phyloP scores from a whole-genome alignment of 1,139 yeast genomes.

The Pichia sp. region DNA sequence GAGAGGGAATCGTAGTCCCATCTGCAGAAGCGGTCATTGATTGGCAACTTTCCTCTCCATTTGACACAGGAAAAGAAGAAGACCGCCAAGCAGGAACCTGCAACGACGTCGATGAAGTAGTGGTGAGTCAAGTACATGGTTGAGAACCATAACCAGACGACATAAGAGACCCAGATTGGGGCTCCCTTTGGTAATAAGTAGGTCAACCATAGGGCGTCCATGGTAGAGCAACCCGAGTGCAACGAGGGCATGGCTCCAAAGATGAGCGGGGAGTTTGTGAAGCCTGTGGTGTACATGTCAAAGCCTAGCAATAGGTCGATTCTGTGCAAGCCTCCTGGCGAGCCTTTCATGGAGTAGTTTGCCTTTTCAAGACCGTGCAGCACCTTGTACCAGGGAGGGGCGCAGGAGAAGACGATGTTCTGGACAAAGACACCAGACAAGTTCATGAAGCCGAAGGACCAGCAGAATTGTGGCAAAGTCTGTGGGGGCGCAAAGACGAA shows the following conservation, averaged over 20 bases:
- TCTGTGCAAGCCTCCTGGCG: slow-evolving; percentile 94
- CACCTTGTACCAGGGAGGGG: slow-evolving; percentile 97
- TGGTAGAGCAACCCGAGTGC: slow-evolving; percentile 91
- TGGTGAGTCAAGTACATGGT: slow-evolving; percentile 97
- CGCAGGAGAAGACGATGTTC: slow-evolving; percentile 75
- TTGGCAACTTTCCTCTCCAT: slow-evolving; percentile 26
- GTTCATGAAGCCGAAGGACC: slow-evolving; percentile 98
- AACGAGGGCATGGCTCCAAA: slow-evolving; percentile 96
- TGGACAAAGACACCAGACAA: slow-evolving; percentile 79
- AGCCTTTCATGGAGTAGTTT: slow-evolving; percentile 84
- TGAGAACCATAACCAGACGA: slow-evolving; percentile 95
- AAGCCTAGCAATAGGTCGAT: slow-evolving; percentile 78
- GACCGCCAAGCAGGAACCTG: slow-evolving; percentile 46
- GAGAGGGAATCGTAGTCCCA: slow-evolving; percentile 61
- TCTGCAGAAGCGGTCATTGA: slow-evolving; percentile 58
- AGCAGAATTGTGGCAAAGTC: slow-evolving; percentile 77
- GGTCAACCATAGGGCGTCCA: slow-evolving; percentile 83
- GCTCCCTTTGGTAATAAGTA: slow-evolving; percentile 70
- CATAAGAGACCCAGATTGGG: slow-evolving; percentile 68
- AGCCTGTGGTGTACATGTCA: slow-evolving; percentile 82
- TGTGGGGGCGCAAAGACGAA: slow-evolving; percentile 94
- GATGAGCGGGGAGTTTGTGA: slow-evolving; percentile 84
- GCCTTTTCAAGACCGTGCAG: slow-evolving; percentile 87
- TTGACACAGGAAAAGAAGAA: slow-evolving; percentile 24
- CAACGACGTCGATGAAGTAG: slow-evolving; percentile 86